These are phyloP conservation scores for Ophiostoma pallidulum DNA, from an alignment of 2,329 filamentous ascomycete species.

Conservation along the genomic window DNA sequence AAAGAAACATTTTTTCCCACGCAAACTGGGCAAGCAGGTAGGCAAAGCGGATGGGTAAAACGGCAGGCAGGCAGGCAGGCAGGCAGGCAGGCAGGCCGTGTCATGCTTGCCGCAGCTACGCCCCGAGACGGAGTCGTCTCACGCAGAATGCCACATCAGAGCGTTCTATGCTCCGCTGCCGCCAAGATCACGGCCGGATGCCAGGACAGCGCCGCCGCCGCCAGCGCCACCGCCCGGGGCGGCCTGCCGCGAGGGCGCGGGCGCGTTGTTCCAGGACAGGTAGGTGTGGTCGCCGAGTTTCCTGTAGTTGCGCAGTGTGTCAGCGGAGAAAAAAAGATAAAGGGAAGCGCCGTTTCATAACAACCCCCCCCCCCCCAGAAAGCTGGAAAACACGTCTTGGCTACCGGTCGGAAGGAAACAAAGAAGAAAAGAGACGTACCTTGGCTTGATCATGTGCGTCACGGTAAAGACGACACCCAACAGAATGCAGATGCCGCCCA, in stretches of 20 bases:
- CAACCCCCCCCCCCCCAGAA: too few species aligned
- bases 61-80: too few species aligned
- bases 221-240: conserved; percentile 1
- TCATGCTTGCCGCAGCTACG: too few species aligned
- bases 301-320: too few species aligned
- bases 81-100: too few species aligned
- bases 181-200: conserved; percentile 45
- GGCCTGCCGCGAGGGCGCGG: conserved; percentile 32
- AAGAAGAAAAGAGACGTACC: conserved; percentile 41
- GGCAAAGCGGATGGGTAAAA: too few species aligned
- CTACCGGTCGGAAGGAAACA: background rate
- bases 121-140: too few species aligned
- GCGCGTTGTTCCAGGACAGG: conserved; percentile 77
- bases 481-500: conserved; percentile 85
- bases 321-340: too few species aligned
- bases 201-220: conserved; percentile 32
- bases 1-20: too few species aligned
- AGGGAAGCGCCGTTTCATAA: too few species aligned
- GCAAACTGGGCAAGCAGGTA: too few species aligned
- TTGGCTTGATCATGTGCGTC: conserved; percentile 83
- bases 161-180: conserved; percentile 21
- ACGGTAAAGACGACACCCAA: conserved; percentile 82
- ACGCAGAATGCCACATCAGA: background rate
- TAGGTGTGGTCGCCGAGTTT: conserved; percentile 98
- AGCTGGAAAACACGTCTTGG: too few species aligned